Evolutionary conservation across 2,329 filamentous ascomycete species (phyloP).

Genomic region (Xylaria sp.): DNA sequence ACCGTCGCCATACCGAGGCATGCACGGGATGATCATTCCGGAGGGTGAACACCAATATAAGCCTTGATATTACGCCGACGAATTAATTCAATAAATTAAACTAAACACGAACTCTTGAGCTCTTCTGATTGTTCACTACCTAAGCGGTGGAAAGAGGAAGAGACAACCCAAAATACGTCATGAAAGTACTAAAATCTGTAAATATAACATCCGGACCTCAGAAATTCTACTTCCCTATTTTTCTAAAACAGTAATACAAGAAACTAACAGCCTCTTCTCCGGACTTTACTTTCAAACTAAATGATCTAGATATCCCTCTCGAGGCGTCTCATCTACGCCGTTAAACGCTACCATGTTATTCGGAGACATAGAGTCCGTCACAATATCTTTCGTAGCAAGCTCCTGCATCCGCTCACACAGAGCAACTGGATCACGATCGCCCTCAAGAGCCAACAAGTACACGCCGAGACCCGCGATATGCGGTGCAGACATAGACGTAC

Average conservation of each 20-base stretch:
- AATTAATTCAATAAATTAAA: neutral
- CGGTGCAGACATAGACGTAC: constrained; percentile 59
- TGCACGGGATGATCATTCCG: constrained; percentile 69
- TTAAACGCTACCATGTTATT: constrained; percentile 46
- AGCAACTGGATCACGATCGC: constrained; percentile 47
- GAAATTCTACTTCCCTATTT: neutral
- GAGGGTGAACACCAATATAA: constrained; percentile 43
- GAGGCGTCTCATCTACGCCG: constrained; percentile 17
- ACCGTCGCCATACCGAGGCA: constrained; percentile 69
- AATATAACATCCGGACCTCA: neutral
- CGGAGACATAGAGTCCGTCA: constrained; percentile 37
- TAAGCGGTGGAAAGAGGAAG: neutral
- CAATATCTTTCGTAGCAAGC: constrained; percentile 40
- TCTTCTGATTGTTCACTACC: neutral
- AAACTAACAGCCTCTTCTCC: constrained; percentile 4
- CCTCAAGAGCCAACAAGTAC: constrained; percentile 61
- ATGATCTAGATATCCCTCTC: neutral
- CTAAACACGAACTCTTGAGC: neutral
- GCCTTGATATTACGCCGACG: neutral
- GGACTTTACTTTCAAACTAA: neutral
- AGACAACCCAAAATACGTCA: neutral
- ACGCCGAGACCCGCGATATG: constrained; percentile 57
- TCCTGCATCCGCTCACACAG: constrained; percentile 44
- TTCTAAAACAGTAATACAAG: neutral
- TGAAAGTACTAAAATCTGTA: constrained; percentile 9